Percentiles rank a stretch among this genome's conserved stretches.
phyloP scores from a whole-genome alignment of 1,284 basidiomycete genomes.

The Schizophyllum commune region DNA sequence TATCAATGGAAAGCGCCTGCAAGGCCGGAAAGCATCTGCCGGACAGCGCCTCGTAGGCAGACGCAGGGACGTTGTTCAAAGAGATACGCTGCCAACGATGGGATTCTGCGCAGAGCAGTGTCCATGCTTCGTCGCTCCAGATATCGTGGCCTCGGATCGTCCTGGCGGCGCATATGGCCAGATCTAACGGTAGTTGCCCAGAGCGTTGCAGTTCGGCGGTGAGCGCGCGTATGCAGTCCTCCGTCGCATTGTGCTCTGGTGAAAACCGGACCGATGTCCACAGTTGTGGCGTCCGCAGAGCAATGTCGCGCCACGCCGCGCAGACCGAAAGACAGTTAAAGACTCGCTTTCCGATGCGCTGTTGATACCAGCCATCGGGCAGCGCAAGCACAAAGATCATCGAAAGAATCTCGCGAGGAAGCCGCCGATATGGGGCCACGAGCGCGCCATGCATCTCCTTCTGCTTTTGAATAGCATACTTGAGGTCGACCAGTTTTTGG shows the following conservation, averaged over 20 bases:
- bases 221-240: no score
- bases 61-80: not conserved
- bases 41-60: not conserved
- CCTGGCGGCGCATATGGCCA: not conserved
- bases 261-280: no score
- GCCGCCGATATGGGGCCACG: not conserved
- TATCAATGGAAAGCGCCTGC: not conserved
- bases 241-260: no score
- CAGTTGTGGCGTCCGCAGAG: not conserved
- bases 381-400: not conserved
- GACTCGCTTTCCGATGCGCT: not conserved
- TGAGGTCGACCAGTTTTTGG: not conserved
- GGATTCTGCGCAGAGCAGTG: not conserved
- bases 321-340: not conserved
- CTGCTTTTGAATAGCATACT: not conserved
- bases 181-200: not conserved
- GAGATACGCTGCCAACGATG: not conserved
- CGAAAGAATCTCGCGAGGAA: not conserved
- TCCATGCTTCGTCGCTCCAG: not conserved
- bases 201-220: not conserved
- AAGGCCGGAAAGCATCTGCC: not conserved
- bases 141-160: no score
- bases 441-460: not conserved
- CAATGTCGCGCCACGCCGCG: not conserved
- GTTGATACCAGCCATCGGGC: not conserved